Evolutionary conservation across 305 asterid genomes (phyloP).

Genomic region (Fraxinus paxiana): DNA sequence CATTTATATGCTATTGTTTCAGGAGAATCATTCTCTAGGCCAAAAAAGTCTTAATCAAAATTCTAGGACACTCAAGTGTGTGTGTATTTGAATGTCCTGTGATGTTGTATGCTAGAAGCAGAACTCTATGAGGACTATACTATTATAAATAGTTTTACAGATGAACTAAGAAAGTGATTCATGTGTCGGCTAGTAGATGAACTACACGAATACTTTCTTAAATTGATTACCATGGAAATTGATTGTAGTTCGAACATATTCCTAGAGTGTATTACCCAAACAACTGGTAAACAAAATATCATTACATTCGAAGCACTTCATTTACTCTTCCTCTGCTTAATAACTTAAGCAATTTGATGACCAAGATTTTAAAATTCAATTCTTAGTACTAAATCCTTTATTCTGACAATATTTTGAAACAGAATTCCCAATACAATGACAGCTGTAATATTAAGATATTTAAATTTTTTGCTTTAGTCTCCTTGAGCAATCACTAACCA

Average conservation of each 20-base stretch:
- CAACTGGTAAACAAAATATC: not conserved
- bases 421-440: not conserved
- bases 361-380: not conserved
- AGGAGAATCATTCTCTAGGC: not conserved
- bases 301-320: not conserved
- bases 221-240: not conserved
- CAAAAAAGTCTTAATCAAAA: not conserved
- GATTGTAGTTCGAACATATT: not conserved
- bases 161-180: not conserved
- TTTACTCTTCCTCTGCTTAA: not conserved
- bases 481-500: not conserved
- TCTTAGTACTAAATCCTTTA: not conserved
- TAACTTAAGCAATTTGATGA: not conserved
- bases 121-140: not conserved
- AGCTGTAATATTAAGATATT: not conserved
- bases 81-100: not conserved
- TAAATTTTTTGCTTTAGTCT: not conserved
- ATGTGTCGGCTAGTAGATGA: not conserved
- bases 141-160: not conserved
- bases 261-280: not conserved
- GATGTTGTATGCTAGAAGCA: not conserved
- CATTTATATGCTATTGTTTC: not conserved
- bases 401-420: not conserved
- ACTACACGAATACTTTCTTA: not conserved
- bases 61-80: not conserved